Evolutionary conservation across 768 basidiomycete species (phyloP).

Genomic region (Nevesoporus exiguus): DNA sequence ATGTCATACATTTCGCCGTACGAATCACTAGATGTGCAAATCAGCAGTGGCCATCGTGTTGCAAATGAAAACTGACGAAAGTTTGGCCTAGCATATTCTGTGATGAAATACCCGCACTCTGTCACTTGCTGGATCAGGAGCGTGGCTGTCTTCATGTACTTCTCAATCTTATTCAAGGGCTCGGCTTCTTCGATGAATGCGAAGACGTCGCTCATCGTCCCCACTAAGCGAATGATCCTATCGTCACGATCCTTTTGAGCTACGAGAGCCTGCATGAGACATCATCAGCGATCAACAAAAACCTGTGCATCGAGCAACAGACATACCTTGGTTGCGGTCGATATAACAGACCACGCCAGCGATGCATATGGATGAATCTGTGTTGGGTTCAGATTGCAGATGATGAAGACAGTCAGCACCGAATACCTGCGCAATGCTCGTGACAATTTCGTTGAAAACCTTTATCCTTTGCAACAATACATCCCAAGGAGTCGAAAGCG

Average conservation of each 20-base stretch:
- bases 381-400: neutral
- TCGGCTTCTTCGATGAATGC: neutral
- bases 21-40: neutral
- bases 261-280: neutral
- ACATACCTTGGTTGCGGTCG: neutral
- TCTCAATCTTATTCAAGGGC: neutral
- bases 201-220: neutral
- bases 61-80: neutral
- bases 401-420: neutral
- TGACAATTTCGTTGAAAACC: neutral
- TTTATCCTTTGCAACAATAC: neutral
- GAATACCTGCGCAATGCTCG: neutral
- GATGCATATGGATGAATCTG: neutral
- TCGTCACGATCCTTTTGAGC: neutral
- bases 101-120: slow-evolving; percentile 1
- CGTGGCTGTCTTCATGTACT: neutral
- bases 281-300: neutral
- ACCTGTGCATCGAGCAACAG: neutral
- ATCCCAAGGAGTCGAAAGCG: neutral
- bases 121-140: neutral
- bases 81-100: neutral
- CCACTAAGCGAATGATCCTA: neutral
- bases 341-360: neutral
- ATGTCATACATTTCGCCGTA: neutral
- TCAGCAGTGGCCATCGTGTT: neutral